A percentile compares a stretch with the other conserved stretches of the same genome.
Evolutionary conservation across 2,329 filamentous ascomycete species (phyloP).

Genomic region (Penicillium digitatum): DNA sequence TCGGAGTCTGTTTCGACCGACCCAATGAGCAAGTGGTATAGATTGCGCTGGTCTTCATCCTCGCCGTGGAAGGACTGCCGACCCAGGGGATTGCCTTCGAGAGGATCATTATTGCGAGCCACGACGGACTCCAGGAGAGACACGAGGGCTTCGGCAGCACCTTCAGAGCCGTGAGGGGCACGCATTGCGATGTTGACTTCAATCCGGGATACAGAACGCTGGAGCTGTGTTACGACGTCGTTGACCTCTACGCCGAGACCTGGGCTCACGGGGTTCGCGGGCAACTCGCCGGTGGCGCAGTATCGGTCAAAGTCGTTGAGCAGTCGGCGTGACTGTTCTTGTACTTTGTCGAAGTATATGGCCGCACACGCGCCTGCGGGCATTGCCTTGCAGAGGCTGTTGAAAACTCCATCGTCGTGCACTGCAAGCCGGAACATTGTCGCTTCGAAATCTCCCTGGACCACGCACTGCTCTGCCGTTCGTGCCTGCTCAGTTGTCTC

Average conservation of each 20-base stretch:
- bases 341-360: conserved; percentile 45
- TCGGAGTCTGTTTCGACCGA: conserved; percentile 27
- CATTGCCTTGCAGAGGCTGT: conserved; percentile 42
- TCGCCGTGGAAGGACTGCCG: conserved; percentile 34
- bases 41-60: conserved; percentile 41
- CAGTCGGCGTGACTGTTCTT: conserved; percentile 33
- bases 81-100: conserved; percentile 37
- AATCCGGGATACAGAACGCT: conserved; percentile 30
- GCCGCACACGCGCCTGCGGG: conserved; percentile 40
- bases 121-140: conserved; percentile 37
- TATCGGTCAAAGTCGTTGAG: conserved; percentile 42
- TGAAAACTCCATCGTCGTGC: conserved; percentile 43
- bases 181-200: conserved; percentile 33
- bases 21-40: conserved; percentile 42
- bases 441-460: conserved; percentile 44
- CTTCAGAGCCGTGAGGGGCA: conserved; percentile 35
- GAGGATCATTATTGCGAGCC: conserved; percentile 38
- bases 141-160: conserved; percentile 39
- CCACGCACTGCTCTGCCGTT: conserved; percentile 42
- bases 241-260: conserved; percentile 22
- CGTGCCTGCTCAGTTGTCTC: conserved; percentile 33
- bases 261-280: conserved; percentile 18
- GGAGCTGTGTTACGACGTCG: conserved; percentile 34
- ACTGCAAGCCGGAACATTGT: conserved; percentile 46
- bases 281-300: conserved; percentile 31